These are phyloP conservation scores for Strobilomyces confusus DNA, from an alignment of 768 basidiomycete species.

Conservation along the genomic window DNA sequence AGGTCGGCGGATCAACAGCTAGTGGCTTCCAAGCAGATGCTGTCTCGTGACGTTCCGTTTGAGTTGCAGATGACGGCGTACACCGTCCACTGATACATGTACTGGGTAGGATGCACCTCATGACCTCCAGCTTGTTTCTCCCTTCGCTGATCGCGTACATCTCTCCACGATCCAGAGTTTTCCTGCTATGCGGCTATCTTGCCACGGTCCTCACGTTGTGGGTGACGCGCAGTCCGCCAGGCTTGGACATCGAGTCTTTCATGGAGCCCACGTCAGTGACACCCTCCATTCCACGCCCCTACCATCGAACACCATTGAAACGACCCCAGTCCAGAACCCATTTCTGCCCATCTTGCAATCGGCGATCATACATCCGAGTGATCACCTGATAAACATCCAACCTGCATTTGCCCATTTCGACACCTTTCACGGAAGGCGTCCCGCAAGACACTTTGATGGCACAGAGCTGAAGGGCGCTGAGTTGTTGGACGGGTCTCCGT, in stretches of 20 bases:
- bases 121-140: slow-evolving; percentile 31
- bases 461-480: slow-evolving; percentile 32
- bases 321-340: slow-evolving; percentile 30
- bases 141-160: slow-evolving; percentile 21
- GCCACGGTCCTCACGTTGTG: slow-evolving; percentile 25
- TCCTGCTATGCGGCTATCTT: slow-evolving; percentile 31
- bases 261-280: slow-evolving; percentile 24
- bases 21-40: slow-evolving; percentile 44
- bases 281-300: slow-evolving; percentile 5
- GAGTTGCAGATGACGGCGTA: not conserved
- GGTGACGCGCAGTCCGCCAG: slow-evolving; percentile 28
- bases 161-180: slow-evolving; percentile 14
- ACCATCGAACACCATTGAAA: slow-evolving; percentile 5
- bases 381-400: slow-evolving; percentile 33
- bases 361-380: slow-evolving; percentile 32
- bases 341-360: slow-evolving; percentile 41
- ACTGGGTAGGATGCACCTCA: slow-evolving; percentile 22
- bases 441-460: slow-evolving; percentile 24
- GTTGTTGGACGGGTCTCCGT: slow-evolving; percentile 34
- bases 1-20: slow-evolving; percentile 50
- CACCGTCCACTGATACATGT: not conserved
- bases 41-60: slow-evolving; percentile 29
- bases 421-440: slow-evolving; percentile 26
- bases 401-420: slow-evolving; percentile 33
- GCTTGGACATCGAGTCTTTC: slow-evolving; percentile 29